phyloP scores from a whole-genome alignment of 352 stramenopile species.

The Phytophthora megakarya region DNA sequence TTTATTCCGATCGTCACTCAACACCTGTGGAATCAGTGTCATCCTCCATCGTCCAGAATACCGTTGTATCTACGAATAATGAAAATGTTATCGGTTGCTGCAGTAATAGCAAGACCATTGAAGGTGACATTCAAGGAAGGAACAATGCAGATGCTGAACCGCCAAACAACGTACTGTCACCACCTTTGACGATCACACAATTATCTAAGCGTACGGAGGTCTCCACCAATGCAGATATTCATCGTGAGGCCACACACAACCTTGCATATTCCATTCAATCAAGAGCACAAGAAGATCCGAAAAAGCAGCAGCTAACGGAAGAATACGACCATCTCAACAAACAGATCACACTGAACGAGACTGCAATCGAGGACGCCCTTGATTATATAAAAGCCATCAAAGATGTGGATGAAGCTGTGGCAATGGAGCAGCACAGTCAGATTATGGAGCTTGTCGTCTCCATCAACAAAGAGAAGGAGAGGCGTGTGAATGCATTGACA shows the following conservation, averaged over 20 bases:
- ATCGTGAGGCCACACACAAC: slow-evolving; percentile 4
- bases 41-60: background rate
- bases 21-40: background rate
- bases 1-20: background rate
- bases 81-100: background rate
- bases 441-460: slow-evolving; percentile 34
- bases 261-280: slow-evolving; percentile 11
- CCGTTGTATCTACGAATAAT: background rate
- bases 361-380: slow-evolving; percentile 24
- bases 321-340: slow-evolving; percentile 25
- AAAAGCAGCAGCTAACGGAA: slow-evolving; percentile 22
- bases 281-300: slow-evolving; percentile 14
- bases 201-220: background rate
- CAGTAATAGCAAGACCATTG: background rate
- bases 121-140: too few species aligned
- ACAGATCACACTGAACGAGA: slow-evolving; percentile 31
- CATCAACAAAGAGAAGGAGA: slow-evolving; percentile 31
- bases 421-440: slow-evolving; percentile 25
- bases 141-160: too few species aligned
- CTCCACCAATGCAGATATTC: slow-evolving; percentile 14
- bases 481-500: slow-evolving; percentile 18
- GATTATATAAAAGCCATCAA: slow-evolving; percentile 33
- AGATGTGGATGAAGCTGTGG: slow-evolving; percentile 21
- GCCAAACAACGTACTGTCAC: too few species aligned
- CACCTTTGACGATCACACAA: too few species aligned